Base-by-base conservation (phyloP, 441 rosid genomes). In the Theobroma grandiflorum region DNA sequence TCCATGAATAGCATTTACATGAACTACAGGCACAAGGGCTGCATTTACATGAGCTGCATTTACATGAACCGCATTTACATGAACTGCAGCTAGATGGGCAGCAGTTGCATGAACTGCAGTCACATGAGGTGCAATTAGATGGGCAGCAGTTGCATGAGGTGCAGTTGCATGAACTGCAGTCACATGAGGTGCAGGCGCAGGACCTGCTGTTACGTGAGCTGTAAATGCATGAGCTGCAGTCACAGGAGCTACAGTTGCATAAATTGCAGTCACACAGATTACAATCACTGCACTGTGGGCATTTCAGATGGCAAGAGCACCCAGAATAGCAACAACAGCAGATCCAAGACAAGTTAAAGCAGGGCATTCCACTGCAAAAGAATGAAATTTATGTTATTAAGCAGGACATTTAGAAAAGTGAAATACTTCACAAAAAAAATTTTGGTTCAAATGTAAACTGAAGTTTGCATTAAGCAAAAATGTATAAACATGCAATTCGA, bases 271-370 rank as follows among this genome's bases (percentile, higher is more conserved):
- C 68, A 35, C 71, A 47, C 8, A 63, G 6, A 80, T 64, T 70
- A 55, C 87, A 82, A 77, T 33, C 49, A 50, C 88, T 88, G 89
- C 94, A 88, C 52, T 81, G 76, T 1, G 95, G 91, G 80, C 84
- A 78, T 80, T 79, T 83, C 12, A 80, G 70, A 63, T 77, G 84
- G 82, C 87, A 84, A 8, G 92, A 87, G 78, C 94, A 88, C 45
- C 71, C 74, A 64, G 98, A 88, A 81, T 45, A 83, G 76, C 94
- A 91, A 91, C 94, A 90, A 74, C 98, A 91, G 79, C 92, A 91
- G 58, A 91, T 85, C 91, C 92, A 90, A 26, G 89, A 89, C 71
- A 91, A 76, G 72, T 82, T 90, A 71, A 88, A 87, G 68, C 95
- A 89, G 58, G 93, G 89, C 15, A 81, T 64, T 81, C 92, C 87